Conservation (phyloP, 352 stramenopile species). For the Globisporangium orthogonon region DNA sequence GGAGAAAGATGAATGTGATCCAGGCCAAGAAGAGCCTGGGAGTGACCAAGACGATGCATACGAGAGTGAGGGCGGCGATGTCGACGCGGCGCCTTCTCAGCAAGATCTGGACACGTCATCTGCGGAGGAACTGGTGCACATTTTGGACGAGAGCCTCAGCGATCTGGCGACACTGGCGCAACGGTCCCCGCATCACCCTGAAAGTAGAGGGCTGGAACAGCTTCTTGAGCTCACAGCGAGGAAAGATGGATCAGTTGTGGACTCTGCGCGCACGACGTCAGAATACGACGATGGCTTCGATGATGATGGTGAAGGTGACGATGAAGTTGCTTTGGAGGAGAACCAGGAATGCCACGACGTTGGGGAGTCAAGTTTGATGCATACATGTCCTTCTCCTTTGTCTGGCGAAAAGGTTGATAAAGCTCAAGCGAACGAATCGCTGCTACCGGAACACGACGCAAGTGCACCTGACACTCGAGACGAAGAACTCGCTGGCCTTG, state of each 20-base stretch:
- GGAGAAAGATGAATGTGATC: neutral
- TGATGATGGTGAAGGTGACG: conserved; percentile 9
- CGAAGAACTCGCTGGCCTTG: neutral
- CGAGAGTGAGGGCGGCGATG: neutral
- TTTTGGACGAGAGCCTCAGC: conserved; percentile 54
- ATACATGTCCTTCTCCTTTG: too few species aligned
- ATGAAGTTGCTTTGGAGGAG: neutral
- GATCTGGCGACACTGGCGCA: conserved; percentile 8
- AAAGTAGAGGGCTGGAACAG: neutral
- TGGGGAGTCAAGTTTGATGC: neutral
- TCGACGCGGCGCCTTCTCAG: neutral
- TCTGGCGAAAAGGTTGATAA: too few species aligned
- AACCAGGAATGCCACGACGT: conserved; percentile 1
- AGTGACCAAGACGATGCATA: neutral
- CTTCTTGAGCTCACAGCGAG: neutral
- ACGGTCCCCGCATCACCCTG: neutral
- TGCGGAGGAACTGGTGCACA: conserved; percentile 37
- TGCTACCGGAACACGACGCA: neutral
- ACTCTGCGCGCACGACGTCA: neutral
- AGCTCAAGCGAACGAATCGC: neutral
- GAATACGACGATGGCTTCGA: conserved; percentile 58
- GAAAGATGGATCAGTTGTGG: neutral
- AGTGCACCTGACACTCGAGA: neutral
- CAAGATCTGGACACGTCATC: conserved; percentile 6
- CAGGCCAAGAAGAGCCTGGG: neutral